Base-by-base conservation (phyloP, 192 early-diverging fungal genomes). In the Gamsiella multidivaricata region DNA sequence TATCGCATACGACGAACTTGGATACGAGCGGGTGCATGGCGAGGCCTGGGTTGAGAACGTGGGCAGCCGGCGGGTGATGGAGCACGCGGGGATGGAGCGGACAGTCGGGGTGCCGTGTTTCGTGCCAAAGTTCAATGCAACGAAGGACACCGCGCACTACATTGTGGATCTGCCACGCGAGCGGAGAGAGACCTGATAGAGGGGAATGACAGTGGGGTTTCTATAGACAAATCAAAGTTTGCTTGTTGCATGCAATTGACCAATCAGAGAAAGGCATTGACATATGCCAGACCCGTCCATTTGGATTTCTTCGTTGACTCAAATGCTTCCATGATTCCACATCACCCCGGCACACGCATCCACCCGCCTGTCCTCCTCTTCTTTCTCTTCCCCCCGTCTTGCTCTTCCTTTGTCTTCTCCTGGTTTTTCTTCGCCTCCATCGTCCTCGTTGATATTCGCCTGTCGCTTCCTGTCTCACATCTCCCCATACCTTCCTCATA, bases 61-160 rank as follows among this genome's bases (percentile, higher is more conserved):
- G 28, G 67, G 18, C 0, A 72, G 70, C 39, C 54, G 43, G 6
- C 32, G 34, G n/a, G 70, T 72, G 50, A 72, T 63, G 70, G 28
- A 49, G 45, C 14, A 17, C 7, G 25, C 61, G 14, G 70, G 70
- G n/a, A 58, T 72, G 70, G 31, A 53, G 2, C 45, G 29, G 10
- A 22, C 54, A 12, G 26, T 25, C 2, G 70, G 61, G 6, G 34
- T 50, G 52, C 69, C 69, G 14, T 42, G 37, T 18, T 71, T 63
- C 57, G 69, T 71, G 34, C 25, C 69, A 22, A 71, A 71, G 61
- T 71, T 71, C 45, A 55, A 63, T 37, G 33, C 31, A 6, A 20
- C 32, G 0, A 71, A 63, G 53, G 53, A 71, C 12, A 39, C 63
- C 18, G 60, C 54, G 18, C 56, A 60, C 20, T 69, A 69, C 26